Conservation (phyloP, 2,329 filamentous ascomycete species). For the Monilinia laxa region DNA sequence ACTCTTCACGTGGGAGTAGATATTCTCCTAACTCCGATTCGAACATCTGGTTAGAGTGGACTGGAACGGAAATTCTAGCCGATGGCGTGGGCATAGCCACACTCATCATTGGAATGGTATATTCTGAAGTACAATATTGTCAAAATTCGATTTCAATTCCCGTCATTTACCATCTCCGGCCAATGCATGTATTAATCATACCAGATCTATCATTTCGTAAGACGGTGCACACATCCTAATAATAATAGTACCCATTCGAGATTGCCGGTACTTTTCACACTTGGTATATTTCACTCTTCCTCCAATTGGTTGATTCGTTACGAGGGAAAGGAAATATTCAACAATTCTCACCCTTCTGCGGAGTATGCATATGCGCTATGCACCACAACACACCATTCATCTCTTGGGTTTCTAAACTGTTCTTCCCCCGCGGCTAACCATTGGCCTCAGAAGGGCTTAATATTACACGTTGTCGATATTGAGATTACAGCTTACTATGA, state of each 20-base stretch:
- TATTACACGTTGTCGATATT: slow-evolving; percentile 7
- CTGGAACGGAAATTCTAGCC: not conserved
- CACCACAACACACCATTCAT: not conserved
- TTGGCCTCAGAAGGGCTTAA: not conserved
- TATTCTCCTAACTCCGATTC: not conserved
- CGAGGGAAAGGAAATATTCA: not conserved
- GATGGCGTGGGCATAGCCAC: not conserved
- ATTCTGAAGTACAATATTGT: not conserved
- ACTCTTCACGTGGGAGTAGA: not conserved
- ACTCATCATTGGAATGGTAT: not conserved
- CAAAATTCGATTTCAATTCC: not conserved
- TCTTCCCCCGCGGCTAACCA: slow-evolving; percentile 5
- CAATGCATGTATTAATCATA: not conserved
- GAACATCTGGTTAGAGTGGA: slow-evolving; percentile 3
- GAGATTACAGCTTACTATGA: not conserved
- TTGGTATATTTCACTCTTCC: not conserved
- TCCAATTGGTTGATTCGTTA: not conserved
- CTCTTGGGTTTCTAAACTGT: not conserved
- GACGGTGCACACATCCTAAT: not conserved
- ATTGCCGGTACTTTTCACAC: not conserved
- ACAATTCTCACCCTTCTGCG: not conserved
- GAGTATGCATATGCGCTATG: not conserved
- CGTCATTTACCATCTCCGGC: not conserved
- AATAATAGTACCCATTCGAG: not conserved
- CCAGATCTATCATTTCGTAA: not conserved